Evolutionary conservation across 345 rosid genomes (phyloP), one percentile per base, ranked within the genome.

Genomic region (Abelmoschus esculentus): DNA sequence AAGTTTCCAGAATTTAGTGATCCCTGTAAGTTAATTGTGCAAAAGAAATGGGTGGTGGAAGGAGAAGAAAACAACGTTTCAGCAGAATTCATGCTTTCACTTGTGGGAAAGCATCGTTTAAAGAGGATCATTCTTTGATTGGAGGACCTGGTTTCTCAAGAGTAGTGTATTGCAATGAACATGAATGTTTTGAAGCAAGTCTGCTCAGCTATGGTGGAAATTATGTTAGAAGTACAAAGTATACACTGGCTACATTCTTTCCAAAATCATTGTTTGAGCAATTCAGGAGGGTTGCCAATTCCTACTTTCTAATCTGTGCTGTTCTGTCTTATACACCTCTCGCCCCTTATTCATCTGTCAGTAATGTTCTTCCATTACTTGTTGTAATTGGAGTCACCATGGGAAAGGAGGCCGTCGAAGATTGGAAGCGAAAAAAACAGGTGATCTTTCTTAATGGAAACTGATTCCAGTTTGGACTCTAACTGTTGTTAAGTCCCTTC

Each of bases 71-170:
- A 80, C 83, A 83, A 68, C 85, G 75, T 70, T 84, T 90, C 8
- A 76, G 89, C 79, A 84, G 89, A 65, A 79, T 93, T 53, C 90
- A 87, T 79, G 83, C 93, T 32, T 87, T 83, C 61, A 67, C 83
- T 17, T 76, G 87, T 70, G 93, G 98, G 40, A 85, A 77, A 72
- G 83, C 90, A 6, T 85, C 80, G 4, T 86, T 86, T 72, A 76
- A 79, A 70, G 90, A 80, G 3, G 98, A 90, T 1, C 96, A 85
- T 73, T 87, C 96, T 5, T 75, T 85, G 44, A 87, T 93, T 15
- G 98, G 98, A 42, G 98, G 98, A 50, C 96, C 97, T 12, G 98
- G 97, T 6, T 93, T 89, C 78, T 90, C 98, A 0, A 84, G 98
- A 40, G 79, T 89, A 14, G 96, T 89, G 2, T 78, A 83, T 62